Evolutionary conservation across 768 basidiomycete genomes (phyloP), one percentile per base, ranked within the genome.

Genomic region (Termitomyces sp.): DNA sequence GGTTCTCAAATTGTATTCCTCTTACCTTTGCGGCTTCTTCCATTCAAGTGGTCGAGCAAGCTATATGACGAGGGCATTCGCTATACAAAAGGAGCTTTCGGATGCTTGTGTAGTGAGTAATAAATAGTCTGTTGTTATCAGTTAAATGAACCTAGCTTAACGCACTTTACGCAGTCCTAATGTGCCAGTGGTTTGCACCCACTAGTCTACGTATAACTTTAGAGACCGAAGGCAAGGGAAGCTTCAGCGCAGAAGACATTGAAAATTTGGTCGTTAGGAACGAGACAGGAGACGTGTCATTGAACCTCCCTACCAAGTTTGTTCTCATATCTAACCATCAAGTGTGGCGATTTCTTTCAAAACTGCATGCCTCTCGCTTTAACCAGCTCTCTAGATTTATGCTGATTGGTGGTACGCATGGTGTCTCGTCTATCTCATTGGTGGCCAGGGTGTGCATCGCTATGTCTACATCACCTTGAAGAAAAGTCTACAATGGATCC

Each of bases 301-400:
- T 98, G 57, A 82, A 86, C 59, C 73, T 97, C 18, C 93, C 94
- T 1, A 83, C 83, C 64, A 89, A 93, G 71, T 83, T 88, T 38
- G 88, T 98, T 28, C 75, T 94, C 63, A 92, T 95, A 67, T 86
- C 92, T 15, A 99, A 99, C 71, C 96, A 99, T 71, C 96, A 96
- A 79, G 93, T 94, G 62, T 50, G 79, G 59, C 20, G 18, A 58
- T 58, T 39, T 45, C 42, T 38, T 20, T 12, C 35, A 54, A 35
- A 50, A 38, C 7, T 46, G 55, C 24, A 7, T 52, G 54, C 28
- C 3, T 40, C 12, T 35, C 28, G 42, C 40, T 20, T 48, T 51
- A 42, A 60, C 20, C 22, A n/a, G 11, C 16, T 46, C 28, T 45
- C 42, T 59, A 91, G 90, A 79, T 88, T 39, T 91, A 92, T 69